Percentiles rank a stretch among this genome's conserved stretches.
These are phyloP conservation scores for Melampsora abietis-canadensis DNA, from an alignment of 1,284 basidiomycete species.

Conservation along the genomic window DNA sequence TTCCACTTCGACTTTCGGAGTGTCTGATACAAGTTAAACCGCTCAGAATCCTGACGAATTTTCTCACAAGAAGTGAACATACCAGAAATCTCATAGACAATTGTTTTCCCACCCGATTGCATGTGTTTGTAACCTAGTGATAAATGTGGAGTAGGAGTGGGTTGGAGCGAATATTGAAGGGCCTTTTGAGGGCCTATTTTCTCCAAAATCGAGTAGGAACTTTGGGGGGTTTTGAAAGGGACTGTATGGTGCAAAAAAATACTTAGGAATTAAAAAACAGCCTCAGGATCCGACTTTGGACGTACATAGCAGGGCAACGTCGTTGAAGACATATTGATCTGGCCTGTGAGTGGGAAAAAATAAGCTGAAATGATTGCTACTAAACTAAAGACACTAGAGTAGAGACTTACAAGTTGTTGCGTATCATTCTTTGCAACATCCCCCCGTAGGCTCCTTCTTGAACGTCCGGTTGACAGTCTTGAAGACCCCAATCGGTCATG, in stretches of 20 bases:
- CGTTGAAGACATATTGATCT: slow-evolving; percentile 34
- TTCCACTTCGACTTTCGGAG: slow-evolving; percentile 23
- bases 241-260: slow-evolving; percentile 2
- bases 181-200: slow-evolving; percentile 36
- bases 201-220: slow-evolving; percentile 12
- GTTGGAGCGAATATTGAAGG: slow-evolving; percentile 37
- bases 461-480: slow-evolving; percentile 36
- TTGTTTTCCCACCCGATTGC: background rate
- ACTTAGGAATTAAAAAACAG: too few species aligned
- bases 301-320: slow-evolving; percentile 40
- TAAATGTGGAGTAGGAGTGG: background rate
- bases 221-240: slow-evolving; percentile 35
- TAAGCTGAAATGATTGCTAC: background rate
- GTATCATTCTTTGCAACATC: slow-evolving; percentile 27
- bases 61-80: background rate
- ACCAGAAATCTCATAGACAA: slow-evolving; percentile 26
- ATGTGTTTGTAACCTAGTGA: slow-evolving; percentile 11
- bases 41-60: background rate
- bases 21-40: slow-evolving; percentile 9
- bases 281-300: background rate
- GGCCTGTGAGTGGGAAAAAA: slow-evolving; percentile 12
- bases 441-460: slow-evolving; percentile 38
- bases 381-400: background rate
- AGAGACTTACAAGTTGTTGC: slow-evolving; percentile 24
- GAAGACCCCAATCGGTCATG: slow-evolving; percentile 40